Base-by-base conservation (phyloP, 768 basidiomycete species). In the Amylocystis lapponica region DNA sequence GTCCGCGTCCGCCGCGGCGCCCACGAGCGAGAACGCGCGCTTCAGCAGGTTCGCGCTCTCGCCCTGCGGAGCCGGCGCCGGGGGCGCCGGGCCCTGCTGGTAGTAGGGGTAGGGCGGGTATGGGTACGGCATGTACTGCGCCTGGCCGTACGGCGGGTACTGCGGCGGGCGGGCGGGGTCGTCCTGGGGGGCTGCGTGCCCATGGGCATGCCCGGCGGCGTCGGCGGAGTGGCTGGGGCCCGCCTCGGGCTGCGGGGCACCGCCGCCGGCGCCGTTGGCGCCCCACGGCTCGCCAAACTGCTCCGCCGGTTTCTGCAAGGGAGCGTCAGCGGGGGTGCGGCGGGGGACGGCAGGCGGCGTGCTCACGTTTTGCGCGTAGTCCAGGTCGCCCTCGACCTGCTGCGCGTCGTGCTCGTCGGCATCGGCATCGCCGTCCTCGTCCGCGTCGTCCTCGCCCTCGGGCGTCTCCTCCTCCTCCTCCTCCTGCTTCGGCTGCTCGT, bases 271-370 rank as follows among this genome's bases (percentile, higher is more conserved):
- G 17, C 69, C 71, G 50, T 78, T 78, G 13, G 78, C 77, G 41
- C 74, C 75, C 81, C 81, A 84, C 2, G 79, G 78, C 30, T 78
- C 72, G 33, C 72, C 70, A 43, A 74, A 83, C 30, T 76, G 75
- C 40, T 78, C 72, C 5, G 70, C 56, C 7, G 49, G 38, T 30
- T 51, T 44, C 47, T 49, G 39, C 22, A 16, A 27, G 5, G 13
- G 13, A 23, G 4, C 11, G 20, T 39, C 4, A 23, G 71, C 34
- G 19, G 33, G n/a, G 3, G 25, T 29, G 43, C 66, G n/a, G 62
- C 65, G 70, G 72, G 56, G 26, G 58, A 43, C 29, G 23, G 16
- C 35, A 25, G 38, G n/a, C 26, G 36, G 50, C 55, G 37, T 25
- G 65, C 68, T 46, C 37, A 59, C 58, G 46, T 57, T 52, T 40